Evolutionary conservation across 495 filamentous ascomycete species (phyloP).

Genomic region (Mytilinidion resinicola): DNA sequence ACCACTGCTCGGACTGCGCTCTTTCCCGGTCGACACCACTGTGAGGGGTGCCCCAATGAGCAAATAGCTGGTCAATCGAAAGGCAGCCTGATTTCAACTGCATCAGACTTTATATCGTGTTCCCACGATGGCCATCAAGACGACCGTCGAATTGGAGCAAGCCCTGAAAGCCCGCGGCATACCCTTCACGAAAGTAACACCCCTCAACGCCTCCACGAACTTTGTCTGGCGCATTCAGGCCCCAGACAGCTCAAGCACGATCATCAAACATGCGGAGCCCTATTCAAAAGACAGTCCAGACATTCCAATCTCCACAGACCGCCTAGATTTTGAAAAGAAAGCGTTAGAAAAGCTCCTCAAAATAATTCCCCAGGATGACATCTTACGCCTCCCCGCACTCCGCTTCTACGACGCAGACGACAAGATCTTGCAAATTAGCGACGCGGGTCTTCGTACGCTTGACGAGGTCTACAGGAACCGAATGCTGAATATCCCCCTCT

Average conservation of each 20-base stretch:
- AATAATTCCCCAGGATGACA: neutral
- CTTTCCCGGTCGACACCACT: too few relatives aligned
- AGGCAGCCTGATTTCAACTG: too few relatives aligned
- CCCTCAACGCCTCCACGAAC: constrained; percentile 10
- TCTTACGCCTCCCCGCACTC: constrained; percentile 10
- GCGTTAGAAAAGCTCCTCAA: constrained; percentile 6
- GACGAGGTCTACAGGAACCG: constrained; percentile 24
- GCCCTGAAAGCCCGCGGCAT: too few relatives aligned
- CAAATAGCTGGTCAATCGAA: too few relatives aligned
- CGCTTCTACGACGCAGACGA: constrained; percentile 15
- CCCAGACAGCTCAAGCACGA: neutral
- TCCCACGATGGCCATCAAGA: too few relatives aligned
- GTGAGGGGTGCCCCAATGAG: too few relatives aligned
- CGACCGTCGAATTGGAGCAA: too few relatives aligned
- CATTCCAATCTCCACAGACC: constrained; percentile 21
- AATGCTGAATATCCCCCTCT: constrained; percentile 6
- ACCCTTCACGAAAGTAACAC: too few relatives aligned
- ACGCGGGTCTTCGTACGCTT: constrained; percentile 22
- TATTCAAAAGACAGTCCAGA: constrained; percentile 13
- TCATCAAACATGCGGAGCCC: constrained; percentile 32
- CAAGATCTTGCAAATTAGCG: constrained; percentile 15
- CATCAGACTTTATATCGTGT: too few relatives aligned
- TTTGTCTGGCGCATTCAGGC: constrained; percentile 24
- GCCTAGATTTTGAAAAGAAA: constrained; percentile 27
- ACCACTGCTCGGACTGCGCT: too few relatives aligned